Conservation (phyloP, 441 rosid genomes). For the Erodium moschatum region DNA sequence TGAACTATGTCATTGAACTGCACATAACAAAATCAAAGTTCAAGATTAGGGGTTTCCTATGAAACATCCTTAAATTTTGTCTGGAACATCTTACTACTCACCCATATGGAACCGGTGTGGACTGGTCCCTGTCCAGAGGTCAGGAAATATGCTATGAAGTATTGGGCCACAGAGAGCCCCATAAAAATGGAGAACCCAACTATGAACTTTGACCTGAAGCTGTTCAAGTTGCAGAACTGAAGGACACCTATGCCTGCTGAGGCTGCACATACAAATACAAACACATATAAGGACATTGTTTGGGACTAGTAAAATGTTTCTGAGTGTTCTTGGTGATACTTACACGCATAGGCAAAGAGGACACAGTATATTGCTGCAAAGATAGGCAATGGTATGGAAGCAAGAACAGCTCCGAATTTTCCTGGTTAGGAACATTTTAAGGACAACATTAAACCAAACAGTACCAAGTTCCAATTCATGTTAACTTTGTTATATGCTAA, state of each 20-base stretch:
- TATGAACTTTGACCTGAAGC: slow-evolving; percentile 69
- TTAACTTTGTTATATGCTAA: neutral
- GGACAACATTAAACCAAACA: slow-evolving; percentile 10
- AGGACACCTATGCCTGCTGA: slow-evolving; percentile 82
- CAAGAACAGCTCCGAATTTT: slow-evolving; percentile 92
- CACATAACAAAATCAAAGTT: slow-evolving; percentile 15
- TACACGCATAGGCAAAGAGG: slow-evolving; percentile 93
- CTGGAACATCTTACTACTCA: slow-evolving; percentile 13
- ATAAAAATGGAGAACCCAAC: slow-evolving; percentile 83
- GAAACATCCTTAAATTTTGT: neutral
- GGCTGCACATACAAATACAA: slow-evolving; percentile 36
- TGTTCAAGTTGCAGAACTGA: slow-evolving; percentile 86
- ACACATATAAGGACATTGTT: slow-evolving; percentile 5
- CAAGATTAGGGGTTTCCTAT: neutral
- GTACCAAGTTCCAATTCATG: slow-evolving; percentile 3
- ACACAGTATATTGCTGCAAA: slow-evolving; percentile 77
- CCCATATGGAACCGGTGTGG: slow-evolving; percentile 81
- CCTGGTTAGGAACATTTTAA: slow-evolving; percentile 34
- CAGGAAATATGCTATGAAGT: slow-evolving; percentile 79
- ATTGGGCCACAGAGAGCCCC: slow-evolving; percentile 82
- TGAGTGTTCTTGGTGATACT: slow-evolving; percentile 19
- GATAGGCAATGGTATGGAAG: slow-evolving; percentile 86
- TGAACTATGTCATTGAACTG: slow-evolving; percentile 91
- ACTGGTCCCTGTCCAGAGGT: slow-evolving; percentile 79
- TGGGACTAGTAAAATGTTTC: slow-evolving; percentile 4